Conservation (phyloP, 345 rosid genomes). For the Trapa incisa region DNA sequence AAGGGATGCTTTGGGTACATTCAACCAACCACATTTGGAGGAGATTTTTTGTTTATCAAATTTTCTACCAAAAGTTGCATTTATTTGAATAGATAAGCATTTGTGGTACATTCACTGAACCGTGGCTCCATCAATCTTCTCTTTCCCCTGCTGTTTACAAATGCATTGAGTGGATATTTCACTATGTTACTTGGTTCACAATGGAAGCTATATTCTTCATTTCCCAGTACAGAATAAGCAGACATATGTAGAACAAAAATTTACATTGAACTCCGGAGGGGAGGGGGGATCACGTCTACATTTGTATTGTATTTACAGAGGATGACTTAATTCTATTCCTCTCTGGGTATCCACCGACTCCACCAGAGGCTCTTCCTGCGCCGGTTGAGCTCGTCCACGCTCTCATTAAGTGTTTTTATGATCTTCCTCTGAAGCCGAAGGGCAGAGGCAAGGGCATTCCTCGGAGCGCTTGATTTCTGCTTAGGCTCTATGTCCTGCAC, state of each 20-base stretch:
- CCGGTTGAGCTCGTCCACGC: slow-evolving; percentile 61
- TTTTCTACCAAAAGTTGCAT: too few species aligned
- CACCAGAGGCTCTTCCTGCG: slow-evolving; percentile 82
- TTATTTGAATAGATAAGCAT: too few species aligned
- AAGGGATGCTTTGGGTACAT: too few species aligned
- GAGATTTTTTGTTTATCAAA: too few species aligned
- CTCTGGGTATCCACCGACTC: slow-evolving; percentile 92
- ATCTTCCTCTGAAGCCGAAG: slow-evolving; percentile 76
- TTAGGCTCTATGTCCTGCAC: slow-evolving; percentile 54
- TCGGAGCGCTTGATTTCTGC: slow-evolving; percentile 42
- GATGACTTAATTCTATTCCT: slow-evolving; percentile 44
- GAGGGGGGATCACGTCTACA: not conserved
- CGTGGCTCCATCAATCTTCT: too few species aligned
- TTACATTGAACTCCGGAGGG: not conserved
- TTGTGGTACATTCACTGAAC: too few species aligned
- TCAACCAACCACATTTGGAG: too few species aligned
- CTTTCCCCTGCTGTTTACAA: too few species aligned
- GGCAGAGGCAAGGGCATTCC: slow-evolving; percentile 70
- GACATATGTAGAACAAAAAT: not conserved
- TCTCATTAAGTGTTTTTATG: slow-evolving; percentile 49
- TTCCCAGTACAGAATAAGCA: not conserved
- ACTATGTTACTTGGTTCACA: not conserved
- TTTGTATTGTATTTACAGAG: not conserved
- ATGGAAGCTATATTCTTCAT: not conserved
- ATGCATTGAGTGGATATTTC: too few species aligned